Conservation (phyloP, 352 stramenopile genomes). For the Phytophthora multivora region DNA sequence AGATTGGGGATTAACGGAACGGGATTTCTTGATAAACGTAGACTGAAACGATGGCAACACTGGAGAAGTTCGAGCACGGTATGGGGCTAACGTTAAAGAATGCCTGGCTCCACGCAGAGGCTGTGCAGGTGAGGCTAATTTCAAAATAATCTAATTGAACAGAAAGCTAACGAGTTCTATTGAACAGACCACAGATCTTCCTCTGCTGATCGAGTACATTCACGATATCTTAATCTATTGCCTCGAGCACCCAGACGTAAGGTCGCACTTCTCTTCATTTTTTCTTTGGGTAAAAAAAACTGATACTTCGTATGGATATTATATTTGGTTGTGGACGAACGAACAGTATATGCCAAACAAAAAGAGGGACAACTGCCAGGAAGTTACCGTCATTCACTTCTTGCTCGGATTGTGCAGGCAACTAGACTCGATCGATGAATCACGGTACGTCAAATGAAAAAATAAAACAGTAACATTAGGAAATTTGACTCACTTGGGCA, state of each 20-base stretch:
- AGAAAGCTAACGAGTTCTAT: background rate
- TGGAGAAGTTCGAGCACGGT: slow-evolving; percentile 89
- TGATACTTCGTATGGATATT: too few relatives aligned
- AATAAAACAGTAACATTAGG: too few relatives aligned
- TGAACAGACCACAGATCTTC: slow-evolving; percentile 85
- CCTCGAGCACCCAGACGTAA: slow-evolving; percentile 67
- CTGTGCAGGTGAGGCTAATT: slow-evolving; percentile 60
- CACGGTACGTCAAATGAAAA: slow-evolving; percentile 38
- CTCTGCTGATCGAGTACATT: slow-evolving; percentile 90
- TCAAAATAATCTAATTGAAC: background rate
- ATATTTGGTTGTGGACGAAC: background rate
- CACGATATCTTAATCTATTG: slow-evolving; percentile 84
- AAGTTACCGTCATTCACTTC: slow-evolving; percentile 90
- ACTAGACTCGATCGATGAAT: slow-evolving; percentile 86
- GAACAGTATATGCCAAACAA: slow-evolving; percentile 70
- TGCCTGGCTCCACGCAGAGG: slow-evolving; percentile 90
- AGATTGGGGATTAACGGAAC: background rate
- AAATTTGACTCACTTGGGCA: background rate
- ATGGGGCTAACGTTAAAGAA: slow-evolving; percentile 91
- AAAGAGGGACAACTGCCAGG: slow-evolving; percentile 79
- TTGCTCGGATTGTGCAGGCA: slow-evolving; percentile 83
- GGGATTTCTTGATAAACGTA: slow-evolving; percentile 17
- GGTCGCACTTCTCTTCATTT: background rate
- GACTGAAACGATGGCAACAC: slow-evolving; percentile 64
- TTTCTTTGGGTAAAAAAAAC: too few relatives aligned